These are phyloP conservation scores for Aspergillus oerlinghausenensis DNA, from an alignment of 2,329 filamentous ascomycete genomes.

Conservation along the genomic window DNA sequence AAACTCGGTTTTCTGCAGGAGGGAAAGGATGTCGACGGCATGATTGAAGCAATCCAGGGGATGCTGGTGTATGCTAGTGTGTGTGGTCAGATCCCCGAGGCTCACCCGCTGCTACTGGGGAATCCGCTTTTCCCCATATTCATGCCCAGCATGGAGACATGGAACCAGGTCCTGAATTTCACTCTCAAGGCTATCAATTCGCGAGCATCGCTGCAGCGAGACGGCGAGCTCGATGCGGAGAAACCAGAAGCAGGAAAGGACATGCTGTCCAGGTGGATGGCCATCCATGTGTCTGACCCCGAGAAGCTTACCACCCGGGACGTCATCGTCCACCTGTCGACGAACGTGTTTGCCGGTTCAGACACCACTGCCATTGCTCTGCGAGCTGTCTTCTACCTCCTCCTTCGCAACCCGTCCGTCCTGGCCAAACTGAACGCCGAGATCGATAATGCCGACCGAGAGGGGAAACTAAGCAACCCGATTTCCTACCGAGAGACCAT, in stretches of 20 bases:
- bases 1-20: slow-evolving; percentile 42
- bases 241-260: slow-evolving; percentile 17
- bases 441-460: slow-evolving; percentile 28
- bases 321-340: slow-evolving; percentile 23
- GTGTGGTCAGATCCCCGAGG: slow-evolving; percentile 26
- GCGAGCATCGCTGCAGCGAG: slow-evolving; percentile 19
- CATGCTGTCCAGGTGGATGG: slow-evolving; percentile 28
- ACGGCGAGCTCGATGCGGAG: neutral
- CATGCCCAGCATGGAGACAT: slow-evolving; percentile 31
- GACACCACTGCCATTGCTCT: slow-evolving; percentile 38
- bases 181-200: slow-evolving; percentile 31
- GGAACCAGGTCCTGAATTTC: slow-evolving; percentile 30
- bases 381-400: slow-evolving; percentile 37
- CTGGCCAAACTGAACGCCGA: slow-evolving; percentile 37
- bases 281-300: slow-evolving; percentile 24
- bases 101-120: slow-evolving; percentile 23
- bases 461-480: slow-evolving; percentile 17
- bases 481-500: slow-evolving; percentile 23
- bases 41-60: slow-evolving; percentile 28
- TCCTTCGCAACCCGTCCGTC: slow-evolving; percentile 26
- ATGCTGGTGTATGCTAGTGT: slow-evolving; percentile 25
- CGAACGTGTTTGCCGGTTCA: slow-evolving; percentile 22
- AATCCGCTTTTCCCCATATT: slow-evolving; percentile 28
- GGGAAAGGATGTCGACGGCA: slow-evolving; percentile 36
- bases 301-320: slow-evolving; percentile 25